A percentile compares a stretch with the other conserved stretches of the same genome.
Conservation (phyloP, 2,329 filamentous ascomycete genomes). For the Pseudogymnoascus pannorum region DNA sequence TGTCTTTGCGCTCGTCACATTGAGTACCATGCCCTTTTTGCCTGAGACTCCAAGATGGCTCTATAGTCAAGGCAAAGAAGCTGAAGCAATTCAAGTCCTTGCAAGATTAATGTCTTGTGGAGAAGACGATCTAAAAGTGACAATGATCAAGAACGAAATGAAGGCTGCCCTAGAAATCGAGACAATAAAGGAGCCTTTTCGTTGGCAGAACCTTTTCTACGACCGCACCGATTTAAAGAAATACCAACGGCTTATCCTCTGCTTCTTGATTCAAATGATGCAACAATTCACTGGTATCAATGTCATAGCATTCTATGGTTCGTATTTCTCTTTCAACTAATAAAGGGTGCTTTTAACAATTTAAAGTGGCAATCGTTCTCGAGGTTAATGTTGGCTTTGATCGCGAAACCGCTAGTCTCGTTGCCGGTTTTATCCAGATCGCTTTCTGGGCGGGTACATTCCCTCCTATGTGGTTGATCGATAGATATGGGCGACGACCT, state of each 20-base stretch:
- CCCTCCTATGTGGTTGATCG: conserved; percentile 16
- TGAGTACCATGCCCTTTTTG: conserved; percentile 41
- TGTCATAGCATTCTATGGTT: conserved; percentile 29
- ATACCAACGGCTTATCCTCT: background rate
- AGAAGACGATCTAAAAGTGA: conserved; percentile 43
- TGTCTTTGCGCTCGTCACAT: conserved; percentile 50
- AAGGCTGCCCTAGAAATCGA: conserved; percentile 47
- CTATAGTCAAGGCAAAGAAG: conserved; percentile 32
- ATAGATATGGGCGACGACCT: conserved; percentile 56
- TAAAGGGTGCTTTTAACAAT: background rate
- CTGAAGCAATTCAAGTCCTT: conserved; percentile 35
- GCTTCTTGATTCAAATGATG: conserved; percentile 40
- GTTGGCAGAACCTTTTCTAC: conserved; percentile 8
- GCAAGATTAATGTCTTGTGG: conserved; percentile 23
- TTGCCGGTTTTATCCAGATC: conserved; percentile 10
- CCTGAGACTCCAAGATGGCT: conserved; percentile 42
- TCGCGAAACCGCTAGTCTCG: background rate
- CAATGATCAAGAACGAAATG: conserved; percentile 40
- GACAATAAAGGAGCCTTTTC: background rate
- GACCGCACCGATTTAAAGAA: conserved; percentile 10
- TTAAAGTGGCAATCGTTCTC: conserved; percentile 3
- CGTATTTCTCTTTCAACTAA: background rate
- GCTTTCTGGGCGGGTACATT: conserved; percentile 9
- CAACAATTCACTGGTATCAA: conserved; percentile 39
- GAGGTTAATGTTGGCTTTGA: conserved; percentile 1